A percentile compares a stretch with the other conserved stretches of the same genome.
phyloP scores from a whole-genome alignment of 108 stramenopile species.

The Nannochloropsis salina region DNA sequence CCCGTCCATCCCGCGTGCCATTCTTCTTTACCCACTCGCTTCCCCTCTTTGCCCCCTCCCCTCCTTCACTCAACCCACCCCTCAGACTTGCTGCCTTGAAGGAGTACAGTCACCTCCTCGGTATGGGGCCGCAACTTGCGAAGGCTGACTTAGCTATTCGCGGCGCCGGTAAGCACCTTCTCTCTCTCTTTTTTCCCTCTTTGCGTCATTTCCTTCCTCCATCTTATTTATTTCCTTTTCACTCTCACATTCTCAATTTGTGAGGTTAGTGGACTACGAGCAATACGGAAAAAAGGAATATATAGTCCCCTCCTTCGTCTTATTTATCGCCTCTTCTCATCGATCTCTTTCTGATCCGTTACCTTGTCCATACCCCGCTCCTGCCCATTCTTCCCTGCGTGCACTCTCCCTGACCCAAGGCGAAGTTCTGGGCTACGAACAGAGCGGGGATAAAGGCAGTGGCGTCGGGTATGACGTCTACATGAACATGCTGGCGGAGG shows the following conservation, averaged over 20 bases:
- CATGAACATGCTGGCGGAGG: conserved; percentile 83
- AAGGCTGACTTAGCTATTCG: conserved; percentile 87
- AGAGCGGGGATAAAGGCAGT: conserved; percentile 78
- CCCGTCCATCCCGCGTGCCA: background rate
- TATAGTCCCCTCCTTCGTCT: background rate
- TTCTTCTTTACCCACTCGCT: background rate
- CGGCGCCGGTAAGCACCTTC: conserved; percentile 71
- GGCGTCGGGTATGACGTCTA: conserved; percentile 87
- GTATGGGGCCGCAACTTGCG: conserved; percentile 82
- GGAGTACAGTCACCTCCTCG: conserved; percentile 65
- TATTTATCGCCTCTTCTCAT: background rate
- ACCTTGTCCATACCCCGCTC: background rate
- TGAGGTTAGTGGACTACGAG: too few species aligned
- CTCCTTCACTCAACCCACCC: conserved; percentile 20
- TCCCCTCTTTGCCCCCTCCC: conserved; percentile 19
- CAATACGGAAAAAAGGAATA: too few species aligned
- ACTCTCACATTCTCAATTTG: too few species aligned
- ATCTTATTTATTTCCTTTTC: too few species aligned
- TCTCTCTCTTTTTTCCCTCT: background rate
- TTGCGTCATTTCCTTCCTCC: background rate
- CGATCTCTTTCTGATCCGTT: too few species aligned
- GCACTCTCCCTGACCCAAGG: background rate
- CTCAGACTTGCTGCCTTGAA: conserved; percentile 74
- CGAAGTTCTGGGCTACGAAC: conserved; percentile 68
- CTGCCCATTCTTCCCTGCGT: background rate